Conservation (phyloP, 2,329 filamentous ascomycete genomes). For the Aspergillus cejpii region DNA sequence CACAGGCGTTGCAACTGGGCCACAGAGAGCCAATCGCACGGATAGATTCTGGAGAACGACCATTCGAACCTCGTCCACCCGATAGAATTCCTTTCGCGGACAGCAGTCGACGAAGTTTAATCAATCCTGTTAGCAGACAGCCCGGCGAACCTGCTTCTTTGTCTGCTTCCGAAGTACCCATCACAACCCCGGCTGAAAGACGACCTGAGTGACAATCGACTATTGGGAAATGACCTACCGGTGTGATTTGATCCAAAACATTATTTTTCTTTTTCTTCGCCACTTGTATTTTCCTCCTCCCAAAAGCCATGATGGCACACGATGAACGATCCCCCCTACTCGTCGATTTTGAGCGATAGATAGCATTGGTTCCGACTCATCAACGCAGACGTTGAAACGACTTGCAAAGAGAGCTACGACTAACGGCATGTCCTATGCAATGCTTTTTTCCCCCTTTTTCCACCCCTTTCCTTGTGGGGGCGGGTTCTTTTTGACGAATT, state of each 20-base stretch:
- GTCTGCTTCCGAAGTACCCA: slow-evolving; percentile 16
- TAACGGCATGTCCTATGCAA: slow-evolving; percentile 8
- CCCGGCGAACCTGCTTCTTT: slow-evolving; percentile 19
- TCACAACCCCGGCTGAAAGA: slow-evolving; percentile 17
- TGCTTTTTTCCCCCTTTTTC: slow-evolving; percentile 2
- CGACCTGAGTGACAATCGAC: slow-evolving; percentile 14
- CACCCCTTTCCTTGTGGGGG: slow-evolving; percentile 1
- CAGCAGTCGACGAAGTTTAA: slow-evolving; percentile 19
- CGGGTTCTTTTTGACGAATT: slow-evolving; percentile 8
- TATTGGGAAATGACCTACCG: background rate
- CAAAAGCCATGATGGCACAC: slow-evolving; percentile 11
- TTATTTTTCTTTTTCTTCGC: slow-evolving; percentile 2
- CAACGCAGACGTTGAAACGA: slow-evolving; percentile 12
- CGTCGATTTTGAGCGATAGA: slow-evolving; percentile 28
- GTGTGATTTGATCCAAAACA: background rate
- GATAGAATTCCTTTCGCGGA: slow-evolving; percentile 24
- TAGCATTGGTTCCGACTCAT: slow-evolving; percentile 23
- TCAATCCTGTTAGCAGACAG: slow-evolving; percentile 20
- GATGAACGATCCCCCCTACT: slow-evolving; percentile 21
- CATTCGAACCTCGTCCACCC: slow-evolving; percentile 17
- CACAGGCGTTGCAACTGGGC: slow-evolving; percentile 26
- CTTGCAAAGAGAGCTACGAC: slow-evolving; percentile 14
- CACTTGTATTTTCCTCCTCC: background rate
- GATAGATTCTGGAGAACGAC: slow-evolving; percentile 21
- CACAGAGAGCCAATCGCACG: slow-evolving; percentile 24